Evolutionary conservation across 2,329 filamentous ascomycete genomes (phyloP).

Genomic region (Penicillium sp.): DNA sequence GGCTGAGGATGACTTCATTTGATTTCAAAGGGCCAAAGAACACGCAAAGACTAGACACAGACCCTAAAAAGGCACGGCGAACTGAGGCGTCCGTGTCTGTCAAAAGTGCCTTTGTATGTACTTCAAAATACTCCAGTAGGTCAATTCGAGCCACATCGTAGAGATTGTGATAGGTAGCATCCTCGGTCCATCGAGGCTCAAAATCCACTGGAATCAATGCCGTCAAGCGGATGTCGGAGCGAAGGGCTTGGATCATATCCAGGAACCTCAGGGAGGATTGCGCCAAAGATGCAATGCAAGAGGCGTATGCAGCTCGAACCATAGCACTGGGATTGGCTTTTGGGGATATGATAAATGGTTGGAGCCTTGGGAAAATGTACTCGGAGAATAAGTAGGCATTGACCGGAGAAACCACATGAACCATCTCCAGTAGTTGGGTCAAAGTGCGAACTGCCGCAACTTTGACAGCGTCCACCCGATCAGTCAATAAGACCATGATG

Average conservation of each 20-base stretch:
- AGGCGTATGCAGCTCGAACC: constrained; percentile 85
- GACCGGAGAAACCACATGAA: constrained; percentile 75
- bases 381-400: constrained; percentile 64
- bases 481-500: constrained; percentile 72
- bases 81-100: constrained; percentile 83
- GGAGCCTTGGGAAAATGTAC: constrained; percentile 57
- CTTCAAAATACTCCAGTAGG: constrained; percentile 75
- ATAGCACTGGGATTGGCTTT: constrained; percentile 58
- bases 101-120: constrained; percentile 80
- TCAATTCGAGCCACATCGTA: constrained; percentile 84
- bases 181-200: constrained; percentile 65
- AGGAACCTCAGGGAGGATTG: constrained; percentile 78
- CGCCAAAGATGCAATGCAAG: constrained; percentile 82
- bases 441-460: constrained; percentile 79
- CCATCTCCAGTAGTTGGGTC: constrained; percentile 79
- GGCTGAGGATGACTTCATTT: constrained; percentile 92
- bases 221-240: constrained; percentile 74
- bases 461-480: constrained; percentile 76
- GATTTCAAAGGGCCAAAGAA: constrained; percentile 91
- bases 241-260: constrained; percentile 82
- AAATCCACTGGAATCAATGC: constrained; percentile 67
- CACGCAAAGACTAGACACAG: constrained; percentile 84
- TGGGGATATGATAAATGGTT: constrained; percentile 51
- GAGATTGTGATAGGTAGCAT: constrained; percentile 67
- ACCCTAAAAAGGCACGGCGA: constrained; percentile 81